Evolutionary conservation across 441 rosid species (phyloP).

Genomic region (Syzygium syzygioides): DNA sequence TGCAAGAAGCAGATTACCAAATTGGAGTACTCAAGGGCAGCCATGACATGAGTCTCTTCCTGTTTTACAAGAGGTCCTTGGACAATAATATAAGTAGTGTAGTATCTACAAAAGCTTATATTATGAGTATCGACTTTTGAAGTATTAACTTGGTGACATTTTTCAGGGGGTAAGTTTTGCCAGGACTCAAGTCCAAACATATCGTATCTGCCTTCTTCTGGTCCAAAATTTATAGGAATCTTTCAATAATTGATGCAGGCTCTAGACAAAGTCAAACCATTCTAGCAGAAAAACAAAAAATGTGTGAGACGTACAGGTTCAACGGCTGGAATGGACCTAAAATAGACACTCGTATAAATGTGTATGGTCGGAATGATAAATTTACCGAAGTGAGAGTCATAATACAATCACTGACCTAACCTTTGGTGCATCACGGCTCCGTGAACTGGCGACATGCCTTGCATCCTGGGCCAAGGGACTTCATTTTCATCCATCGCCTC

Average conservation of each 20-base stretch:
- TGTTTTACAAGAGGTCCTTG: not conserved
- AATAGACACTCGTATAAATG: not conserved
- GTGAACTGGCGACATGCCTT: not conserved
- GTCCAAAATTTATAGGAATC: not conserved
- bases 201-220: not conserved
- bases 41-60: not conserved
- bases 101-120: not conserved
- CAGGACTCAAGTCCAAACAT: not conserved
- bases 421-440: not conserved
- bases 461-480: not conserved
- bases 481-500: not conserved
- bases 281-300: not conserved
- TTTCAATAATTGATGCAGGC: not conserved
- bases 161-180: not conserved
- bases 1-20: not conserved
- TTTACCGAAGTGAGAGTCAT: not conserved
- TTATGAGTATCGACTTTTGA: not conserved
- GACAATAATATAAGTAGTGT: not conserved
- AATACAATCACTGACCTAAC: not conserved
- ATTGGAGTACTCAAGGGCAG: not conserved
- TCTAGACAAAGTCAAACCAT: not conserved
- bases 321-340: not conserved
- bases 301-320: not conserved
- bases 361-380: not conserved
- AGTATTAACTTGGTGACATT: not conserved